These are phyloP conservation scores for Elongisporangium anandrum DNA, from an alignment of 352 stramenopile genomes.

Conservation along the genomic window DNA sequence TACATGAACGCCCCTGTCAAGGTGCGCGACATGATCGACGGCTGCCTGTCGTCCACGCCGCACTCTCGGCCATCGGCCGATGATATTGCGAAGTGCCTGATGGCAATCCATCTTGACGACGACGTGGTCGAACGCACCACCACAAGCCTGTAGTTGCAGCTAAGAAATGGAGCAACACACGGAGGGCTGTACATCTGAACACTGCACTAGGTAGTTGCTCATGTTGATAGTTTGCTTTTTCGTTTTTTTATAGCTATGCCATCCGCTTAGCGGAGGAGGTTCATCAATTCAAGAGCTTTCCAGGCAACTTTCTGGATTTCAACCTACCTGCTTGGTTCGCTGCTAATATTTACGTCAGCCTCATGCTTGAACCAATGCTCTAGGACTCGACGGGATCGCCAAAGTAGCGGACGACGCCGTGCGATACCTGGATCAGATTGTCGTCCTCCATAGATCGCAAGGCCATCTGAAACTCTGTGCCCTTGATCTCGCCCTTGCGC, in stretches of 20 bases:
- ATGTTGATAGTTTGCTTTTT: not conserved
- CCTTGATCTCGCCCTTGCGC: constrained; percentile 67
- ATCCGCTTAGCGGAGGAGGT: no score
- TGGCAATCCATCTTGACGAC: not conserved
- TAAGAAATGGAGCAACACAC: not conserved
- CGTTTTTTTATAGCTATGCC: not conserved
- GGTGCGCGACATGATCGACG: constrained; percentile 35
- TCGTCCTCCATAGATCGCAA: constrained; percentile 90
- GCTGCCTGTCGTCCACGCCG: constrained; percentile 30
- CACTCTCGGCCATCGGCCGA: not conserved
- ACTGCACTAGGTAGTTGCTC: not conserved
- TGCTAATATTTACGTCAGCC: no score
- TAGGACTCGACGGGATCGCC: constrained; percentile 33
- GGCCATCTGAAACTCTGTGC: constrained; percentile 86
- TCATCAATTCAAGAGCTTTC: no score
- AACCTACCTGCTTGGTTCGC: no score
- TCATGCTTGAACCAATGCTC: no score
- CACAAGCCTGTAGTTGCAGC: not conserved
- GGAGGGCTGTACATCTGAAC: not conserved
- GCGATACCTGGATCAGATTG: constrained; percentile 90
- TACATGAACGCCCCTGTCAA: constrained; percentile 33
- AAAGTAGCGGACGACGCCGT: constrained; percentile 80
- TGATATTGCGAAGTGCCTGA: not conserved
- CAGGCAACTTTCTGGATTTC: no score
- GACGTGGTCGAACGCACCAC: not conserved